phyloP scores from a whole-genome alignment of 495 filamentous ascomycete species.

The Penicillium odoratum region DNA sequence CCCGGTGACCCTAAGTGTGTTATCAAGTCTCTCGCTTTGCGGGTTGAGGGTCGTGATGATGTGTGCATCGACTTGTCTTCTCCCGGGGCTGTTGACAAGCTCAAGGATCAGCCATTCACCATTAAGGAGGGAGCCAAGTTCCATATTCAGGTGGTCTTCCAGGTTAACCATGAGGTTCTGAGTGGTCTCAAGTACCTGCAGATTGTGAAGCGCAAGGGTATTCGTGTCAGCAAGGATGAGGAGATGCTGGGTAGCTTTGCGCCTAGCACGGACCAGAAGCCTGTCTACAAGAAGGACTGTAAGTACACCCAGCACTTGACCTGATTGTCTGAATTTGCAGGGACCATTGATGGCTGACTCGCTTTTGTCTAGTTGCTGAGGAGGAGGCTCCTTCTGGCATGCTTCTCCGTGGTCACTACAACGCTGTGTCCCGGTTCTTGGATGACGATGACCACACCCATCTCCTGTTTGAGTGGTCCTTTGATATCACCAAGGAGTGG shows the following conservation, averaged over 20 bases:
- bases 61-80: slow-evolving; percentile 79
- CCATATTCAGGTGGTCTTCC: slow-evolving; percentile 88
- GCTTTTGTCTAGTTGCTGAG: slow-evolving; percentile 62
- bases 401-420: slow-evolving; percentile 82
- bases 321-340: too few species aligned
- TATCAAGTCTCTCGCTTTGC: slow-evolving; percentile 84
- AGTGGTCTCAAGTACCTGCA: slow-evolving; percentile 95
- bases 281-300: slow-evolving; percentile 88
- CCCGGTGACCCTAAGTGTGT: slow-evolving; percentile 81
- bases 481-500: slow-evolving; percentile 96
- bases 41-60: slow-evolving; percentile 73
- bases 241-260: slow-evolving; percentile 98
- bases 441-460: slow-evolving; percentile 90
- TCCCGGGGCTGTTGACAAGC: slow-evolving; percentile 61
- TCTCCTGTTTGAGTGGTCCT: slow-evolving; percentile 88
- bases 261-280: slow-evolving; percentile 82
- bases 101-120: slow-evolving; percentile 88
- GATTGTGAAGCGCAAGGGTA: slow-evolving; percentile 80
- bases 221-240: slow-evolving; percentile 82
- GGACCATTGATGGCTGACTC: not conserved
- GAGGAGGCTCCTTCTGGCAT: slow-evolving; percentile 91
- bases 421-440: slow-evolving; percentile 79
- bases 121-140: slow-evolving; percentile 95
- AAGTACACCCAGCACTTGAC: slow-evolving; percentile 38
- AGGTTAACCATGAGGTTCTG: slow-evolving; percentile 93